These are phyloP conservation scores for Magnusiomyces paraingens DNA, from an alignment of 1,139 yeast genomes.

Conservation along the genomic window DNA sequence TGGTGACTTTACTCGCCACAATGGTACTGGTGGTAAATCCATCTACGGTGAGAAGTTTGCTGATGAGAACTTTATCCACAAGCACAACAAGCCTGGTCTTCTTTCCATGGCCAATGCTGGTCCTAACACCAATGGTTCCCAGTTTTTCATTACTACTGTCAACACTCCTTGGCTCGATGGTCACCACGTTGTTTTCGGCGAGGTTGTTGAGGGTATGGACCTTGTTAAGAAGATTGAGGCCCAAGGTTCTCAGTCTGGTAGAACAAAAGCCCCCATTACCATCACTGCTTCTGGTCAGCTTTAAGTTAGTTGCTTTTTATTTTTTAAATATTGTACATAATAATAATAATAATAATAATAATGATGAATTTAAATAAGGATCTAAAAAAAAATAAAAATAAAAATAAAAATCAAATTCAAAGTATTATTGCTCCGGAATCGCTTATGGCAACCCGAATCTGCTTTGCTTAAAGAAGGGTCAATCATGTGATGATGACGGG, in stretches of 20 bases:
- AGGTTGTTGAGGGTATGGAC: slow-evolving; percentile 85
- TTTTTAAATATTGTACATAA: background rate
- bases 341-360: background rate
- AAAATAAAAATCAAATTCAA: background rate
- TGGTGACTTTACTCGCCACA: slow-evolving; percentile 77
- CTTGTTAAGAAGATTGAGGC: slow-evolving; percentile 88
- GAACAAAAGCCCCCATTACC: slow-evolving; percentile 69
- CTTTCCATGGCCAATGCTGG: slow-evolving; percentile 99
- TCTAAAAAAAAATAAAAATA: background rate
- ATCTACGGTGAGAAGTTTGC: slow-evolving; percentile 95
- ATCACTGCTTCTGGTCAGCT: slow-evolving; percentile 85
- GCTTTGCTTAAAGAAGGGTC: no score
- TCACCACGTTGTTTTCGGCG: slow-evolving; percentile 98
- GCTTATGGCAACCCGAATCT: no score
- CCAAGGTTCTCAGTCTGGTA: slow-evolving; percentile 78
- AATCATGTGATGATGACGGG: no score
- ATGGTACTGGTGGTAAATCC: slow-evolving; percentile 97
- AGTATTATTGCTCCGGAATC: no score
- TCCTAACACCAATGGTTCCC: slow-evolving; percentile 99
- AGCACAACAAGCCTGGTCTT: slow-evolving; percentile 88
- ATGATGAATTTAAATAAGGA: background rate
- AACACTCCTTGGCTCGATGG: slow-evolving; percentile 97
- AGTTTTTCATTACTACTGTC: slow-evolving; percentile 97
- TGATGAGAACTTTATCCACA: slow-evolving; percentile 87
- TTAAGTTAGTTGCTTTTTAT: slow-evolving; percentile 30